Percentiles rank a stretch among this genome's conserved stretches.
These are phyloP conservation scores for Omphalotus olearius DNA, from an alignment of 1,284 basidiomycete genomes.

Conservation along the genomic window DNA sequence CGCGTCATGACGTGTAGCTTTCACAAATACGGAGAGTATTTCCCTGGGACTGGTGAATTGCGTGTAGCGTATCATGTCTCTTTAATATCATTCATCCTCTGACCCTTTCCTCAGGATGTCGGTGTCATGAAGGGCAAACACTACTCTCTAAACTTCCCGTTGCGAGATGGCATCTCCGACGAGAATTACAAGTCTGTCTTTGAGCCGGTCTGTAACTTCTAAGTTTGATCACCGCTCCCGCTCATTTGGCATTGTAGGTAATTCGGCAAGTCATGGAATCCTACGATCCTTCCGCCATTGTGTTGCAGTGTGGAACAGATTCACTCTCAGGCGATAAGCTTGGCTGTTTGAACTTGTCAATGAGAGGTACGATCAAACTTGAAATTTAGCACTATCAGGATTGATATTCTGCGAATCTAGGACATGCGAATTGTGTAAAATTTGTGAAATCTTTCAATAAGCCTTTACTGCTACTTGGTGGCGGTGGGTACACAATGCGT, in stretches of 20 bases:
- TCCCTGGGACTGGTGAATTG: constrained; percentile 97
- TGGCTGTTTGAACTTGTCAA: constrained; percentile 94
- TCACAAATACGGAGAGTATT: constrained; percentile 99
- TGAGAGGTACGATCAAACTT: constrained; percentile 65
- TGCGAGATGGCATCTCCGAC: constrained; percentile 95
- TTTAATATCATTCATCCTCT: constrained; percentile 1
- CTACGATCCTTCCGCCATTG: constrained; percentile 94
- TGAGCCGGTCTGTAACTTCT: constrained; percentile 63
- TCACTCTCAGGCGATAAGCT: constrained; percentile 96
- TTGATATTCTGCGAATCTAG: constrained; percentile 30
- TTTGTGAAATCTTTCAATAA: constrained; percentile 97
- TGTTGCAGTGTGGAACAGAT: constrained; percentile 98
- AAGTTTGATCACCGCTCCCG: not conserved
- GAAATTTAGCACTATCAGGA: not conserved
- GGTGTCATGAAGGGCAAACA: constrained; percentile 92
- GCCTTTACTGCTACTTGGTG: constrained; percentile 89
- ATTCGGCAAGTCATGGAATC: constrained; percentile 94
- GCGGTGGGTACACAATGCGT: constrained; percentile 98
- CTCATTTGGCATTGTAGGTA: constrained; percentile 51
- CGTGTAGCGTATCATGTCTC: constrained; percentile 44
- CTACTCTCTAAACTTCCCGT: constrained; percentile 92
- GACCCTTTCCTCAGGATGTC: constrained; percentile 57
- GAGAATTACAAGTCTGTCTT: constrained; percentile 96
- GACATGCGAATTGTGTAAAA: constrained; percentile 95
- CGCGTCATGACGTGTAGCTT: constrained; percentile 98